Evolutionary conservation across 495 filamentous ascomycete species (phyloP), one percentile per base, ranked within the genome.

Genomic region (Podospora pseudocomata): DNA sequence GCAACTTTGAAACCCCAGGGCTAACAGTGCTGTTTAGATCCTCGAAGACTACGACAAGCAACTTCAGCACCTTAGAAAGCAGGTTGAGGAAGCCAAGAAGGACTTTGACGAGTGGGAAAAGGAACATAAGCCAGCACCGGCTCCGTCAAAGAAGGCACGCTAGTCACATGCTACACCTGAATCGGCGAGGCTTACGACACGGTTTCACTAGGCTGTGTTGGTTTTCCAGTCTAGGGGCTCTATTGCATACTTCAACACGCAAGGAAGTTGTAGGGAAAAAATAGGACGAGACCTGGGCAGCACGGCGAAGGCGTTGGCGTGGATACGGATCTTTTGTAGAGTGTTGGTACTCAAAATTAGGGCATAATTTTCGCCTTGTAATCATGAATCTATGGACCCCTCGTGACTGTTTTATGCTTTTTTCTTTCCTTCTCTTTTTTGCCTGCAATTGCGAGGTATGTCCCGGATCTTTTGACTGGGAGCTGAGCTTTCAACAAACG

Each of bases 41-140:
- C 80, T 99, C 65, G 89, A 91, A 71, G 92, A 94, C 72, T 98
- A 97, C 76, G 91, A 92, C 70, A 88, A 88, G 68, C 96, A 98
- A 78, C 85, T 99, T 15, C 82, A 89, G 72, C 90, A 94, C 77
- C 83, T 99, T 64, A 91, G 90, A 72, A 90, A 90, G 76, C 90
- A 97, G 75, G 75, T 98, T 30, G 88, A 88, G 70, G 83, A 89
- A 64, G 87, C 96, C 68, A 86, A 88, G 76, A 90, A 87, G 72
- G 91, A 96, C 64, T 95, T 92, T 72, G 86, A 86, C 5, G 90
- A 90, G 65, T 93, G 91, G 85, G 87, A 93, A 73, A 86, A 86
- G 72, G 79, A 84, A 57, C 81, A 85, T 23, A 78, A 81, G 49
- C 77, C 77, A 26, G 64, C 74, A 44, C 76, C 73, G 18, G 61